phyloP scores from a whole-genome alignment of 768 basidiomycete genomes.

The Tubosaeta sp. region DNA sequence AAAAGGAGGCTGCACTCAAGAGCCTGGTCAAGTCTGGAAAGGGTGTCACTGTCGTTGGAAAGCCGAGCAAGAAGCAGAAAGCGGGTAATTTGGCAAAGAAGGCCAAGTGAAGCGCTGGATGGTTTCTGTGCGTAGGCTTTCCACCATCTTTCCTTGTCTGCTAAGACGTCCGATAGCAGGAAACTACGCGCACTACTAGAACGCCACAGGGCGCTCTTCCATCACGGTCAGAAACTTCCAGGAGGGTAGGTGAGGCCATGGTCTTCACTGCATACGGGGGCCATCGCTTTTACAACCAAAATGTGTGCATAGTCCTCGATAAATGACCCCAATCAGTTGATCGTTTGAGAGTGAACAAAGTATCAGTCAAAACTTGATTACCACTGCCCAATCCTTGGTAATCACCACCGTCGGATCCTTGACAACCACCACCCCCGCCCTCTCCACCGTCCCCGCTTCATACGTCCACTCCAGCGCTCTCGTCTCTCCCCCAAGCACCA shows the following conservation, averaged over 20 bases:
- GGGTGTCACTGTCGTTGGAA: constrained; percentile 86
- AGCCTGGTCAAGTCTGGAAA: constrained; percentile 80
- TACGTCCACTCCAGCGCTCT: constrained; percentile 65
- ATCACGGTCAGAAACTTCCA: not conserved
- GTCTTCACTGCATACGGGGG: not conserved
- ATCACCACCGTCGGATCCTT: constrained; percentile 67
- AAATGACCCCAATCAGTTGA: no score
- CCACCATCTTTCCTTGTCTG: not conserved
- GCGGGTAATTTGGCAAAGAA: constrained; percentile 6
- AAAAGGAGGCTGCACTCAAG: constrained; percentile 81
- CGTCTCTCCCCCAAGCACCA: constrained; percentile 35
- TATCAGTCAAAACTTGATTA: constrained; percentile 26
- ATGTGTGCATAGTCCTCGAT: no score
- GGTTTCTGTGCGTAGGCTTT: constrained; percentile 1
- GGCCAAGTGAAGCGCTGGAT: constrained; percentile 20
- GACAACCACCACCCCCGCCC: constrained; percentile 67
- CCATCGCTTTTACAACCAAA: no score
- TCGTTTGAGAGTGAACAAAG: no score
- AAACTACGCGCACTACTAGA: not conserved
- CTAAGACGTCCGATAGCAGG: not conserved
- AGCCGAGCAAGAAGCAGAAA: constrained; percentile 41
- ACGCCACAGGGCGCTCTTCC: not conserved
- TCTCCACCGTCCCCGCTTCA: constrained; percentile 50
- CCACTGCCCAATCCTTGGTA: constrained; percentile 62
- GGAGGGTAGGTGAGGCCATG: not conserved